Conservation (phyloP, 495 filamentous ascomycete species). For the Penicillium salamii region DNA sequence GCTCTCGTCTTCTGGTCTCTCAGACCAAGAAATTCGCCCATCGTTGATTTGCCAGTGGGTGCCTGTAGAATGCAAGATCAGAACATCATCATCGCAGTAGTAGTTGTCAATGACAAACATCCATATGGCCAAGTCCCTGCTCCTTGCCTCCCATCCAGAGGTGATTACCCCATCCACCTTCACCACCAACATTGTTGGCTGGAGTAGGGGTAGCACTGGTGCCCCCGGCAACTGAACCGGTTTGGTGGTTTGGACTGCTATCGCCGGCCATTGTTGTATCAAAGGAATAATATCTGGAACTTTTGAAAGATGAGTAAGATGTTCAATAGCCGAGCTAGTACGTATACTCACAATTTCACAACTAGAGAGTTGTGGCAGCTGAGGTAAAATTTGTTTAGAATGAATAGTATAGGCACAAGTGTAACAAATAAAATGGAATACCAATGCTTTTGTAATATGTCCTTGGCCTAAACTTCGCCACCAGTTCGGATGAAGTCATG, state of each 20-base stretch:
- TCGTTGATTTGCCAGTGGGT: slow-evolving; percentile 21
- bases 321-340: too few relatives aligned
- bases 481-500: slow-evolving; percentile 19
- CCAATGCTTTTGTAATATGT: too few relatives aligned
- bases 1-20: slow-evolving; percentile 33
- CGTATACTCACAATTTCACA: too few relatives aligned
- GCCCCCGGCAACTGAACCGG: slow-evolving; percentile 24
- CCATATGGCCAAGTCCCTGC: slow-evolving; percentile 26
- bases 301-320: too few relatives aligned
- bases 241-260: slow-evolving; percentile 11
- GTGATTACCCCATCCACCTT: slow-evolving; percentile 18
- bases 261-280: slow-evolving; percentile 10
- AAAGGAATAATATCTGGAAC: too few relatives aligned
- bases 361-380: too few relatives aligned
- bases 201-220: slow-evolving; percentile 28
- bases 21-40: slow-evolving; percentile 30
- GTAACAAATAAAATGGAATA: too few relatives aligned
- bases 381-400: too few relatives aligned
- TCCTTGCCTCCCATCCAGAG: slow-evolving; percentile 19
- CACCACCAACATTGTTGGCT: slow-evolving; percentile 31
- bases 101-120: slow-evolving; percentile 12
- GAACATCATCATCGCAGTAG: not conserved
- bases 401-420: too few relatives aligned
- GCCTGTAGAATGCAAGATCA: slow-evolving; percentile 15
- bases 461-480: slow-evolving; percentile 6